Evolutionary conservation across 78 protist species (phyloP).

Genomic region (Pigoraptor vietnamica): DNA sequence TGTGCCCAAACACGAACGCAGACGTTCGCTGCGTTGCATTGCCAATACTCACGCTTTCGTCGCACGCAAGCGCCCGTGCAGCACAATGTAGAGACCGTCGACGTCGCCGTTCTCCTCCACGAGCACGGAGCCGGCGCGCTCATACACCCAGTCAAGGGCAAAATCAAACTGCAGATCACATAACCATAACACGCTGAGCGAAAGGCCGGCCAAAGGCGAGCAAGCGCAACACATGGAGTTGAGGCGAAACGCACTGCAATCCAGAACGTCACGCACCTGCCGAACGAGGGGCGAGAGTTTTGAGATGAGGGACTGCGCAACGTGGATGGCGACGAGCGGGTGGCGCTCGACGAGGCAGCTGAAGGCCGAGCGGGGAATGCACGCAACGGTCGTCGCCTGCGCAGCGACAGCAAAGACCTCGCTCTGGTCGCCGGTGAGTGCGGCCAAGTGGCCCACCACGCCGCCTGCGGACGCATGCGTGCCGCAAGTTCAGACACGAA

Average conservation of each 20-base stretch:
- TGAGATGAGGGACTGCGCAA: not conserved
- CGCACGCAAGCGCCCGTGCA: not conserved
- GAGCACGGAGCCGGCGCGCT: not conserved
- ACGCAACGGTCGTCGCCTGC: not conserved
- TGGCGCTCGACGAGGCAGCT: not conserved
- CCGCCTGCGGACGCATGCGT: not conserved
- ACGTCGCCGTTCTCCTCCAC: not conserved
- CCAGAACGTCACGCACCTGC: not conserved
- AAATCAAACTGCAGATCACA: not conserved
- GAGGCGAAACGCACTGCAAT: no score
- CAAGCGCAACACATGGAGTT: no score
- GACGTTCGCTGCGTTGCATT: not conserved
- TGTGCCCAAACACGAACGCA: not conserved
- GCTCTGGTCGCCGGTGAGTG: not conserved
- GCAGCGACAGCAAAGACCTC: not conserved
- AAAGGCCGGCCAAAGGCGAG: no score
- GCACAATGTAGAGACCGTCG: not conserved
- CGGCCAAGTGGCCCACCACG: not conserved
- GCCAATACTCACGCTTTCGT: not conserved
- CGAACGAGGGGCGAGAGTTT: not conserved
- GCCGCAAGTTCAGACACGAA: not conserved
- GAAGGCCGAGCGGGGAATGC: not conserved
- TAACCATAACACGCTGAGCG: not conserved
- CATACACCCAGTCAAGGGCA: constrained; percentile 8
- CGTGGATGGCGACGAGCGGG: not conserved